These are phyloP conservation scores for Aspergillus saccharolyticus DNA, from an alignment of 495 filamentous ascomycete species.

Conservation along the genomic window DNA sequence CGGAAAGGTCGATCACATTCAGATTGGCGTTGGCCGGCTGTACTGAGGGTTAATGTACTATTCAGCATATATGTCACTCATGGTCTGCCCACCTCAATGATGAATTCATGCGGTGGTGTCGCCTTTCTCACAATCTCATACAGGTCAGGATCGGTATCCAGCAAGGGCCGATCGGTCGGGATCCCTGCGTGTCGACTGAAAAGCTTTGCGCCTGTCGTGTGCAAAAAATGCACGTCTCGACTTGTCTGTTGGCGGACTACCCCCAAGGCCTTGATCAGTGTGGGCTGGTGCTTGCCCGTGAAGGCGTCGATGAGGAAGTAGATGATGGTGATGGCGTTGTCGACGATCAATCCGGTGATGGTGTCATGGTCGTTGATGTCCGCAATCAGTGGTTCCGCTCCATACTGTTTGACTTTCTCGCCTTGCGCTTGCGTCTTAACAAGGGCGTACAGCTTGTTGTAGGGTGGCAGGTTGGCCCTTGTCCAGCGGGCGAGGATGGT, in stretches of 20 bases:
- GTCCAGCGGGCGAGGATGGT: constrained; percentile 38
- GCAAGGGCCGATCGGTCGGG: constrained; percentile 27
- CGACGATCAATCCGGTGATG: constrained; percentile 29
- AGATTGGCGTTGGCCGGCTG: constrained; percentile 32
- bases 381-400: constrained; percentile 34
- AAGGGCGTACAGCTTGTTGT: constrained; percentile 39
- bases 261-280: constrained; percentile 39
- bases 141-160: constrained; percentile 38
- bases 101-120: constrained; percentile 1
- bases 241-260: constrained; percentile 36
- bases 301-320: constrained; percentile 36
- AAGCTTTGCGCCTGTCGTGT: constrained; percentile 35
- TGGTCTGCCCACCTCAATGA: not conserved
- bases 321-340: constrained; percentile 40
- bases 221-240: constrained; percentile 38
- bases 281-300: constrained; percentile 11
- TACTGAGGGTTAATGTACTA: constrained; percentile 8
- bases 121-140: constrained; percentile 37
- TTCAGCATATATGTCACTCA: not conserved
- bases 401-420: constrained; percentile 37
- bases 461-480: constrained; percentile 30
- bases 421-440: constrained; percentile 41
- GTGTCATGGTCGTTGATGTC: constrained; percentile 26
- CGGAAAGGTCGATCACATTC: constrained; percentile 33
- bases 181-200: constrained; percentile 30